Base-by-base conservation (phyloP, 148 eudicot genomes). In the Cornus controversa region DNA sequence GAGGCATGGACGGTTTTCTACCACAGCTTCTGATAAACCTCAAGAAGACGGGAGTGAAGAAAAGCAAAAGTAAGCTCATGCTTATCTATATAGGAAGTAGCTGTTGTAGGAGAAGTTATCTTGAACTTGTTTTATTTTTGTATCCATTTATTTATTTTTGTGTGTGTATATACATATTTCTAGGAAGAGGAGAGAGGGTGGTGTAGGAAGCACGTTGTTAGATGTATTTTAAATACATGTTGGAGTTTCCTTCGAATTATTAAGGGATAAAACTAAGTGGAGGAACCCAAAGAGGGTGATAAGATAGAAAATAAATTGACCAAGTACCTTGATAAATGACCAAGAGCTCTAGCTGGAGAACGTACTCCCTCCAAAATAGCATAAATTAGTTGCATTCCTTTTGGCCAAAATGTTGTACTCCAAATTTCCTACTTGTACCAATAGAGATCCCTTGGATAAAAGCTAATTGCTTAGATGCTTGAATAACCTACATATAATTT, bases 1-100 rank as follows among this genome's bases (percentile, higher is more conserved):
- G 92, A 79, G 65, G 45, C 83, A 80, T 70, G 86, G 69, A 74
- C 53, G 64, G 45, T 85, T 87, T 77, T 84, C 78, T 81, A 74
- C 84, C 26, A 72, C 86, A 77, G 78, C 91, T 66, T 83, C 82
- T 71, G 20, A 82, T 60, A 79, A 79, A 72, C 81, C 82, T 36
- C 42, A 67, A 75, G 82, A 82, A 69, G 81, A 81, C 66, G 86
- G 76, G 76, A 77, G 81, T 67, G 80, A 83, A 57, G 87, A 84
- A 80, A 67, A 71, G 10, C 73, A 85, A 73, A 85, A 75, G 92
- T 89, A 77, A 86, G 90, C 65, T 34, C 24, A 18, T 60, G 3
- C 64, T 60, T 20, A 3, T 8, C 4, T 60, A 5, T 20, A 60
- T n/a, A 9, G 23, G 20, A 60, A 22, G 23, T 3, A 22, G 50